Evolutionary conservation across 805 yeast genomes (phyloP), one percentile per base, ranked within the genome.

Genomic region (Hanseniaspora guilliermondii): DNA sequence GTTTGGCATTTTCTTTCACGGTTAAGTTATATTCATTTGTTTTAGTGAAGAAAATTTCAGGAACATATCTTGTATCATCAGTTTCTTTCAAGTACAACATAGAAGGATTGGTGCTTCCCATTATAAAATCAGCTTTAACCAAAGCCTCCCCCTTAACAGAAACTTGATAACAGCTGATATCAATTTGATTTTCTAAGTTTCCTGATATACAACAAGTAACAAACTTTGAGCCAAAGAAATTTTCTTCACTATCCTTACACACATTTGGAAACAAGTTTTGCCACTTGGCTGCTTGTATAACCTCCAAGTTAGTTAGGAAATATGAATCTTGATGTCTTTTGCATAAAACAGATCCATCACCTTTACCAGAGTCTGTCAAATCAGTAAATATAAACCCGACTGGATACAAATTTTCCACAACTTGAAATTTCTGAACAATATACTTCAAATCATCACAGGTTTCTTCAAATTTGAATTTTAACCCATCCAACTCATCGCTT

Each of bases 121-220:
- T 75, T 32, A 93, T 80, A 59, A 91, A 77, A 62, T 85, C 95
- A 0, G 97, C 96, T 48, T 77, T 76, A 0, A 87, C 87, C 63
- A 93, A 73, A 0, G 87, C 94, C 68, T 93, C 97, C 0, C 95
- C 96, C 56, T 81, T 76, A 33, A 80, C 80, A 4, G 94, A 83
- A 0, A 87, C 96, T 67, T 93, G 99, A 67, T 89, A 93, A 39
- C 94, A 78, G 17, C 85, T 73, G 3, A 95, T 85, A 63, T 91
- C 98, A 63, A 93, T 91, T 58, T 91, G 95, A 22, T 94, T 93
- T 48, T 79, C 69, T 14, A 75, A 64, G 59, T 95, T 94, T n/a
- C 99, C 99, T 0, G 94, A 79, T 2, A 93, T 75, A 22, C 88
- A 91, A 70, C 97, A 89, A 0, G 97, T 91, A 19, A 89, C 91